These are phyloP conservation scores for Hansenula sp. DNA, from an alignment of 1,139 yeast genomes.

Conservation along the genomic window DNA sequence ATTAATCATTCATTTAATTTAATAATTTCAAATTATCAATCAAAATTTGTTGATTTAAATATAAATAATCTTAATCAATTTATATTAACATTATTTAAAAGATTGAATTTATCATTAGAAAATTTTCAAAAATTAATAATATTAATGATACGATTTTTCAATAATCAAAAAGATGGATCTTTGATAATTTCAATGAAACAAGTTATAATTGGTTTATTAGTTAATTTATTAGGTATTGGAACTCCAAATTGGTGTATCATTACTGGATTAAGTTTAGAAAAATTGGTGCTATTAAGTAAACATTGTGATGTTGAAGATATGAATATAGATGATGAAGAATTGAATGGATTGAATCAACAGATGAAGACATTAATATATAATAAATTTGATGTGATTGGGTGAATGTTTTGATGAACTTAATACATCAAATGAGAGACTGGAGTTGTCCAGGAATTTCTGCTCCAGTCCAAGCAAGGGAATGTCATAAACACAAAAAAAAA, in stretches of 20 bases:
- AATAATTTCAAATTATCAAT: not conserved
- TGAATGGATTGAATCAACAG: not conserved
- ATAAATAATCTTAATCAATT: conserved; percentile 4
- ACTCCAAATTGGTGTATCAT: not conserved
- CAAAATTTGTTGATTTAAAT: not conserved
- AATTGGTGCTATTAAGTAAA: not conserved
- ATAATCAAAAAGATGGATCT: not conserved
- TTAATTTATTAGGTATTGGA: not conserved
- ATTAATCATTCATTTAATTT: conserved; percentile 1
- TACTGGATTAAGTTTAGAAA: not conserved
- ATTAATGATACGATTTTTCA: conserved; percentile 6
- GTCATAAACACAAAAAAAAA: too few species aligned
- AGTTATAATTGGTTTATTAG: conserved; percentile 4
- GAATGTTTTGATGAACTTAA: not conserved
- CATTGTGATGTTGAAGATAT: not conserved
- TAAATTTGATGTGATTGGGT: not conserved
- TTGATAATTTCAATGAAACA: conserved; percentile 6
- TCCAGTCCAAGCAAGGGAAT: too few species aligned
- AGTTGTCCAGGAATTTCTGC: not conserved
- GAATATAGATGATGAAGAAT: not conserved
- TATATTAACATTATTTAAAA: conserved; percentile 1
- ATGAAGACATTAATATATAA: conserved; percentile 1
- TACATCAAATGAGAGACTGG: not conserved
- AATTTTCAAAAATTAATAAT: conserved; percentile 10
- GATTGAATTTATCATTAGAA: conserved; percentile 2